phyloP scores from a whole-genome alignment of 768 basidiomycete species.

The Sporobolomyces phaffii region DNA sequence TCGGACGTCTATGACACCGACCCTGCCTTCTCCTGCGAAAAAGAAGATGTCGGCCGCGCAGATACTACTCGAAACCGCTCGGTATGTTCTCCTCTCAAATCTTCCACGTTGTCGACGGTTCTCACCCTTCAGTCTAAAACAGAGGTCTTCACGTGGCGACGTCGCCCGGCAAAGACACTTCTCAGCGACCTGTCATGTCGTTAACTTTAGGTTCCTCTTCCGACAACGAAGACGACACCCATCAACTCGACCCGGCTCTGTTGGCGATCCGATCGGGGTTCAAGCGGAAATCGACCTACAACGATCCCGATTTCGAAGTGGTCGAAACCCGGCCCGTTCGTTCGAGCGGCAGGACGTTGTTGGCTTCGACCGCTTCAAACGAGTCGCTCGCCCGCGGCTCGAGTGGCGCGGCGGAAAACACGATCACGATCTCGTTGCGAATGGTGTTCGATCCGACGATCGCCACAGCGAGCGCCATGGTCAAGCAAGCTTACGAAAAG shows the following conservation, averaged over 20 bases:
- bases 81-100: not conserved
- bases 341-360: too few species aligned
- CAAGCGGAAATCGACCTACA: not conserved
- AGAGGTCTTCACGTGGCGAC: too few species aligned
- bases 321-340: too few species aligned
- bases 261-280: not conserved
- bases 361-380: too few species aligned
- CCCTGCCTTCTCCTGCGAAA: not conserved
- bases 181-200: too few species aligned
- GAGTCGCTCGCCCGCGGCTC: too few species aligned
- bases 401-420: not conserved
- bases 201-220: conserved; percentile 1
- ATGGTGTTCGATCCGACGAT: not conserved
- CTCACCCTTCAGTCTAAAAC: too few species aligned
- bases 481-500: conserved; percentile 17
- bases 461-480: too few species aligned
- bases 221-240: not conserved
- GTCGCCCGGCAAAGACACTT: too few species aligned
- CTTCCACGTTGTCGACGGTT: too few species aligned
- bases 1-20: too few species aligned
- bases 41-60: not conserved
- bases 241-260: not conserved
- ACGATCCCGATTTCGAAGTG: not conserved
- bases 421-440: not conserved
- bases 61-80: conserved; percentile 5